phyloP scores from a whole-genome alignment of 345 rosid genomes.

The Gossypium raimondii region DNA sequence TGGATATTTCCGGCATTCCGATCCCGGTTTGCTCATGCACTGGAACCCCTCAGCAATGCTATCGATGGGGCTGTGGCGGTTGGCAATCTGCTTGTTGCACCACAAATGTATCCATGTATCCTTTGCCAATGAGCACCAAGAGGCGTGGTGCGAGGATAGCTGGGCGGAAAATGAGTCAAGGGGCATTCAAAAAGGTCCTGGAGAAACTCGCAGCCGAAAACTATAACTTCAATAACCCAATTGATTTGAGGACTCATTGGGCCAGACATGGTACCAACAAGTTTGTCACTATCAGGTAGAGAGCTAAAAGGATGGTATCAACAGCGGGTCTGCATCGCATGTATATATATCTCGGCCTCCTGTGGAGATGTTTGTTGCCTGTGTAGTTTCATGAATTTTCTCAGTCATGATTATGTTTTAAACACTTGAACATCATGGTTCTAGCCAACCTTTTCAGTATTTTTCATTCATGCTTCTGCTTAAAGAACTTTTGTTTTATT shows the following conservation, averaged over 20 bases:
- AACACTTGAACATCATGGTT: constrained; percentile 15
- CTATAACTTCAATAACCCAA: constrained; percentile 63
- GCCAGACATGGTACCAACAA: constrained; percentile 99
- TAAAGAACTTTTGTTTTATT: constrained; percentile 21
- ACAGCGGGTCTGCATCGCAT: constrained; percentile 16
- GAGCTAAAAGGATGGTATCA: constrained; percentile 12
- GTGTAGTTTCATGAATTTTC: background rate
- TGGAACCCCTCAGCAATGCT: constrained; percentile 90
- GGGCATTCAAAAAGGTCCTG: constrained; percentile 94
- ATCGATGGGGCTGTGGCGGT: constrained; percentile 99
- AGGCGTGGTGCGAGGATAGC: constrained; percentile 95
- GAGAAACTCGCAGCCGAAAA: constrained; percentile 95
- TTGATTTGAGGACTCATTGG: constrained; percentile 93
- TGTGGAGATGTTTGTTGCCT: constrained; percentile 30
- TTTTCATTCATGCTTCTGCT: constrained; percentile 33
- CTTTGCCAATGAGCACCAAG: constrained; percentile 93
- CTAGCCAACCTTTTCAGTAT: constrained; percentile 23
- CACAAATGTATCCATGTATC: constrained; percentile 82
- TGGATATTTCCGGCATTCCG: constrained; percentile 85
- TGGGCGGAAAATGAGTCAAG: constrained; percentile 98
- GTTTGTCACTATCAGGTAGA: constrained; percentile 97
- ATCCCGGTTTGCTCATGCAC: constrained; percentile 95
- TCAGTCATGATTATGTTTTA: background rate
- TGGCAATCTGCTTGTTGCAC: constrained; percentile 99
- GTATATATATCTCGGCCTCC: constrained; percentile 42